These are phyloP conservation scores for Pseudognaphalium luteoalbum DNA, from an alignment of 129 eudicot species.

Conservation along the genomic window DNA sequence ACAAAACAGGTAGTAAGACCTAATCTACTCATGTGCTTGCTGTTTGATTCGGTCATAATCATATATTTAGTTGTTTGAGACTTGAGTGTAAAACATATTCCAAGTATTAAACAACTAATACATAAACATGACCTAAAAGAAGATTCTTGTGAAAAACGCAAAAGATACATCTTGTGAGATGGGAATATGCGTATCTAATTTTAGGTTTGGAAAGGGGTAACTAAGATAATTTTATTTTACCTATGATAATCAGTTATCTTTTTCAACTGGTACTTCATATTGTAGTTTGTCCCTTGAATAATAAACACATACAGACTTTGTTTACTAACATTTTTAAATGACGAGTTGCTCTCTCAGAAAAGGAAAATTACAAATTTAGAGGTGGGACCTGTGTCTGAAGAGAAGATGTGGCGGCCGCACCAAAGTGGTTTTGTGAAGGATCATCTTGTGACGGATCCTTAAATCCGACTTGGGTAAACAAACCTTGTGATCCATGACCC, in stretches of 20 bases:
- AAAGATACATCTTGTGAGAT: background rate
- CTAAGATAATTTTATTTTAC: background rate
- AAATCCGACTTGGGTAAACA: slow-evolving; percentile 81
- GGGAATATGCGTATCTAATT: background rate
- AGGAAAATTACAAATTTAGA: background rate
- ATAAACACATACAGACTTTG: too few species aligned
- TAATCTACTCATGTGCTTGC: background rate
- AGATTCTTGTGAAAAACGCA: too few species aligned
- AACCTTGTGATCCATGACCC: slow-evolving; percentile 93
- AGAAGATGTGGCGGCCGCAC: slow-evolving; percentile 36
- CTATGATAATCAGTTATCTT: background rate
- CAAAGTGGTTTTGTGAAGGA: slow-evolving; percentile 68
- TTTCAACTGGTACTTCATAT: background rate
- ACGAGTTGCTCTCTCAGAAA: background rate
- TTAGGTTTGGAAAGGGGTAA: background rate
- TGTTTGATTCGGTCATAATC: background rate
- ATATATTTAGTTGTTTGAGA: background rate
- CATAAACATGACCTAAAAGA: background rate
- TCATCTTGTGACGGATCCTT: slow-evolving; percentile 90
- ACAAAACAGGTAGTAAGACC: background rate
- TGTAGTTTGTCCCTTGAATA: background rate
- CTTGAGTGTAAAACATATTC: background rate
- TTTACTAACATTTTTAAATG: too few species aligned
- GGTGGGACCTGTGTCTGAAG: slow-evolving; percentile 75
- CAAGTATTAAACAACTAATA: background rate